Evolutionary conservation across 805 yeast species (phyloP), one percentile per base, ranked within the genome.

Genomic region (Candida qinlingensis): DNA sequence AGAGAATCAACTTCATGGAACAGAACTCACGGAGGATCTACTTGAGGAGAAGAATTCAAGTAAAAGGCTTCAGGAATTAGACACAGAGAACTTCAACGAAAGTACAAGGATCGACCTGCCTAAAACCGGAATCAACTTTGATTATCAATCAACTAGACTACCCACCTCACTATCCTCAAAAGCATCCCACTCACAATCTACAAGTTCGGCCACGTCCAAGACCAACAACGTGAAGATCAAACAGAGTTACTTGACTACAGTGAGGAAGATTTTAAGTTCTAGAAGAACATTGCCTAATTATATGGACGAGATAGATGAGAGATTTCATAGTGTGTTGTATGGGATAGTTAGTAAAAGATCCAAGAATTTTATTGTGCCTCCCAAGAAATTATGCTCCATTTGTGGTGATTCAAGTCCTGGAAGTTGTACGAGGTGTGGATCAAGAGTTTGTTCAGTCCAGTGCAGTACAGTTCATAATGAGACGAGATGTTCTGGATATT

Each of bases 71-170:
- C 66, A 62, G 2, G 77, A 73, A 49, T 55, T 74, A 25, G 73
- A 70, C 47, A 55, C 69, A 29, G 78, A 74, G 57, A 73, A 73
- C 50, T 74, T 71, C 52, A 72, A 65, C 54, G 76, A 72, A n/a
- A 53, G 35, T 29, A 48, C 58, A 0, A 62, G 64, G 42, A 59
- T 71, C 25, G 78, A 73, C 26, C 54, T 73, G 12, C 77, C 77
- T 1, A 61, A 61, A 41, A 39, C 46, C 4, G 65, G 65, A 2
- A 37, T 62, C 13, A 46, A 49, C 26, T 62, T 60, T 42, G 54
- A 71, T 52, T 55, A 57, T 39, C 51, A 54, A 33, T 41, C 52
- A 28, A 54, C 47, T 26, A 49, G 56, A 30, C 45, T 35, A 5
- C 48, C 47, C 19, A 41, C 40, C 4, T 51, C 54, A 25, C 26